A percentile compares a stretch with the other conserved stretches of the same genome.
Conservation (phyloP, 352 stramenopile genomes). For the Globisporangium alternatum region DNA sequence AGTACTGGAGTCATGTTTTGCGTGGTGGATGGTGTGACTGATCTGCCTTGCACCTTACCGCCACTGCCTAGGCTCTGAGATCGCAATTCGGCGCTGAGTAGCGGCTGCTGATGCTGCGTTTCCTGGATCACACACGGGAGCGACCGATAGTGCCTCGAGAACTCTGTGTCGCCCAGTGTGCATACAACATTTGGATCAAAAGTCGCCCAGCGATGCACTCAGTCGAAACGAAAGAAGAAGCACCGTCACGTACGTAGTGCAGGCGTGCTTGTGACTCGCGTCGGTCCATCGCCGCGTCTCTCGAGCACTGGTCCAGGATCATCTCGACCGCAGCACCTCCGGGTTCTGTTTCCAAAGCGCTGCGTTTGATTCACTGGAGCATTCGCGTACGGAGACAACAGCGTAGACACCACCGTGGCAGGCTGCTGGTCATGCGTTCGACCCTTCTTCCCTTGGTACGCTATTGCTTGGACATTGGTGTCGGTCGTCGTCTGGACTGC, state of each 20-base stretch:
- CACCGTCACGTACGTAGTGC: neutral
- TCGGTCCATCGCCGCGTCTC: neutral
- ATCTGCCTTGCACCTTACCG: neutral
- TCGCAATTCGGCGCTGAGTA: neutral
- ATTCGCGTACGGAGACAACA: neutral
- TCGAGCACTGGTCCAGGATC: neutral
- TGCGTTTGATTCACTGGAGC: neutral
- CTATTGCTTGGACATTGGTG: neutral
- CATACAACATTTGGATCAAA: neutral
- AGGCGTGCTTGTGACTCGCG: neutral
- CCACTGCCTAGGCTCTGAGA: constrained; percentile 10
- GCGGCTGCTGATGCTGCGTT: neutral
- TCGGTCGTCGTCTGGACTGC: constrained; percentile 7
- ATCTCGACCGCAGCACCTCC: neutral
- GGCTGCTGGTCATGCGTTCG: neutral
- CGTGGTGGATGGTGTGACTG: neutral
- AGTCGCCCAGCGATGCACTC: neutral
- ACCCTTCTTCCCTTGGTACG: neutral
- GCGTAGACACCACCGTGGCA: neutral
- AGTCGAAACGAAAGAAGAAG: neutral
- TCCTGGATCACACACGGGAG: constrained; percentile 2
- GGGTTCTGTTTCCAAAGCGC: neutral
- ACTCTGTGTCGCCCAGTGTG: neutral
- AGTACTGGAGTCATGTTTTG: neutral
- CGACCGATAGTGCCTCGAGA: constrained; percentile 2